These are phyloP conservation scores for Trichoderma reesei DNA, from an alignment of 495 filamentous ascomycete genomes.

Conservation along the genomic window DNA sequence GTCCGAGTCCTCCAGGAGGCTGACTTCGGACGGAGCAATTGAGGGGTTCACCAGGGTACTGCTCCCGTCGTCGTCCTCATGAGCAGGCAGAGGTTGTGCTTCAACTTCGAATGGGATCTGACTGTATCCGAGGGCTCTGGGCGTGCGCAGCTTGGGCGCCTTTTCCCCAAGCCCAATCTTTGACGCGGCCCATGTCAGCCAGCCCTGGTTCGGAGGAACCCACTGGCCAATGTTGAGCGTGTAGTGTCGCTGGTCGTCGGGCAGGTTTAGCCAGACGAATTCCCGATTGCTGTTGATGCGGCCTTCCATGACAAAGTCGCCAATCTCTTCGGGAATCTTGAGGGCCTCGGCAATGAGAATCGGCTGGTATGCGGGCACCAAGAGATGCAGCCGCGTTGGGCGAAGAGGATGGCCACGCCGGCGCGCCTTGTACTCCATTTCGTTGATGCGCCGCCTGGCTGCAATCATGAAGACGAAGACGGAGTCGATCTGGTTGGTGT, in stretches of 20 bases:
- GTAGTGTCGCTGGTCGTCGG: conserved; percentile 16
- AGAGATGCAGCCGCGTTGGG: conserved; percentile 16
- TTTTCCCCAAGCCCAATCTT: conserved; percentile 5
- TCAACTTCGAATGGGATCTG: background rate
- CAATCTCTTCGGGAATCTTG: conserved; percentile 16
- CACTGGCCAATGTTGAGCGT: conserved; percentile 16
- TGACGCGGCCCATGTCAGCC: conserved; percentile 1
- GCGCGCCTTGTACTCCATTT: conserved; percentile 6
- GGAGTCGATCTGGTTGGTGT: conserved; percentile 21
- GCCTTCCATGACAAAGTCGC: conserved; percentile 19
- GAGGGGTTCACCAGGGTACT: conserved; percentile 3
- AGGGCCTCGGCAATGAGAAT: conserved; percentile 17
- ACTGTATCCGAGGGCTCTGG: background rate
- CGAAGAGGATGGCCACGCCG: background rate
- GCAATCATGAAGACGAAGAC: conserved; percentile 20
- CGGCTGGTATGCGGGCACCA: conserved; percentile 19
- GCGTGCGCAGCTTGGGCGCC: conserved; percentile 2
- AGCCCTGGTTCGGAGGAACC: conserved; percentile 2
- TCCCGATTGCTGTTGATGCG: conserved; percentile 16
- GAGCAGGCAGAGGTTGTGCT: background rate
- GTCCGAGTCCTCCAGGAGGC: background rate
- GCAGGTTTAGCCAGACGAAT: conserved; percentile 19
- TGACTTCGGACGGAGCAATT: background rate
- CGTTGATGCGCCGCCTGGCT: conserved; percentile 12
- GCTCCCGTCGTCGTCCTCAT: background rate